Evolutionary conservation across 805 yeast genomes (phyloP), one percentile per base, ranked within the genome.

Genomic region (Sugiyamaella marilandica): DNA sequence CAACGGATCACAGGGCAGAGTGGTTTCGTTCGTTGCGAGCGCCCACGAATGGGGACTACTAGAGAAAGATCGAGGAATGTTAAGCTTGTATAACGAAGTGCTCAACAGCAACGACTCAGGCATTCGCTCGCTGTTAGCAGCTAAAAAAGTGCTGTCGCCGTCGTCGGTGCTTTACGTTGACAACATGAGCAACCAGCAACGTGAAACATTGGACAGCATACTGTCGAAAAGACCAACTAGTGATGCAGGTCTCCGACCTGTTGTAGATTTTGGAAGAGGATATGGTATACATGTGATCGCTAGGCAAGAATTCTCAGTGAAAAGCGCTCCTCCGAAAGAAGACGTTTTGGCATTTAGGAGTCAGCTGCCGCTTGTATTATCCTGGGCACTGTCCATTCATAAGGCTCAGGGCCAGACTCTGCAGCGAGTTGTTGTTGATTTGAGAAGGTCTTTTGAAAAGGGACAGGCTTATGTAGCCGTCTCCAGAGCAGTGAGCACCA

Each of bases 401-500:
- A 92, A 92, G 70, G 85, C 98, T 0, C 99, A 92, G 68, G 99
- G 99, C 1, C 91, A 92, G 68, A 86, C 98, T 0, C 68, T 90
- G 35, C 81, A 83, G 1, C 74, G 82, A 41, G 88, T 87, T 1
- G 76, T 79, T 53, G 96, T 92, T 5, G 96, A 94, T 66, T 74
- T 94, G 55, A 72, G 76, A 26, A 75, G 77, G 52, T 82, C 87
- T 1, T 92, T 92, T 69, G 98, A 90, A 63, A 83, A 81, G 52
- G 99, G 99, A 0, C 99, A 94, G 66, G 95, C 96, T 0, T 94
- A 94, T 65, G 99, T 94, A 19, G 99, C 99, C 0, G 72, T 94
- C 32, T 89, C 97, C 1, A 79, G 99, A 68, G 98, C 97, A 2
- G 85, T 85, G 0, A 79, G 85, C 24, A 77, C 92, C 62, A 81